These are phyloP conservation scores for Rhizophlyctis rosea DNA, from an alignment of 192 early-diverging fungal genomes.

Conservation along the genomic window DNA sequence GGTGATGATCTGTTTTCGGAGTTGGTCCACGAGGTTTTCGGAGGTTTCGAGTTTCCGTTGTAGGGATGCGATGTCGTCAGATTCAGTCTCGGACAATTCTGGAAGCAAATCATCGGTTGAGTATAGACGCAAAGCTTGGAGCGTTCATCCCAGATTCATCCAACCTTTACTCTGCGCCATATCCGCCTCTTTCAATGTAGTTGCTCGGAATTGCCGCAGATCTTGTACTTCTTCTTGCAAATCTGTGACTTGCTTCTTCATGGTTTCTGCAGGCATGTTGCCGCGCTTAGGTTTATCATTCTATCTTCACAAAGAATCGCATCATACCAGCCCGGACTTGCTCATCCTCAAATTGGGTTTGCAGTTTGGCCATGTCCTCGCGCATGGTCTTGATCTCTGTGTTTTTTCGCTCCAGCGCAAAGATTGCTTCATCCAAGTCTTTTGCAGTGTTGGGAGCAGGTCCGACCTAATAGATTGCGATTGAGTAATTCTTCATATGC, in stretches of 20 bases:
- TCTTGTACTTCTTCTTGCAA: slow-evolving; percentile 32
- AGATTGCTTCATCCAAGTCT: slow-evolving; percentile 48
- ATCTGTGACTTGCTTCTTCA: slow-evolving; percentile 9
- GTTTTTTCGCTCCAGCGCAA: slow-evolving; percentile 44
- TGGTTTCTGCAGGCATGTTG: slow-evolving; percentile 1
- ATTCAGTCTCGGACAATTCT: slow-evolving; percentile 10
- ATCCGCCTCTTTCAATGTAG: slow-evolving; percentile 30
- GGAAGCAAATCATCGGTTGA: not conserved
- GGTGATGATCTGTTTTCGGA: slow-evolving; percentile 45
- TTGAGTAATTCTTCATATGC: no score
- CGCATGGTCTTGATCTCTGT: slow-evolving; percentile 42
- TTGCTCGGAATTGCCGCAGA: slow-evolving; percentile 24
- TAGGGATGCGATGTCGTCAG: slow-evolving; percentile 31
- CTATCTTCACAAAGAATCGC: not conserved
- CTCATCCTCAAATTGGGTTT: slow-evolving; percentile 36
- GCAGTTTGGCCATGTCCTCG: slow-evolving; percentile 38
- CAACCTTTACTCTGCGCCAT: slow-evolving; percentile 14
- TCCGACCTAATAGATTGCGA: no score
- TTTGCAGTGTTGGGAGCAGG: slow-evolving; percentile 31
- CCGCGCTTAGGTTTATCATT: no score
- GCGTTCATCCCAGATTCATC: no score
- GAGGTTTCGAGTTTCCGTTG: slow-evolving; percentile 27
- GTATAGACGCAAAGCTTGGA: not conserved
- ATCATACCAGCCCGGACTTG: slow-evolving; percentile 21
- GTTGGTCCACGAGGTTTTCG: slow-evolving; percentile 25